Conservation (phyloP, 306 rosid species). For the Potentilla sterilis region DNA sequence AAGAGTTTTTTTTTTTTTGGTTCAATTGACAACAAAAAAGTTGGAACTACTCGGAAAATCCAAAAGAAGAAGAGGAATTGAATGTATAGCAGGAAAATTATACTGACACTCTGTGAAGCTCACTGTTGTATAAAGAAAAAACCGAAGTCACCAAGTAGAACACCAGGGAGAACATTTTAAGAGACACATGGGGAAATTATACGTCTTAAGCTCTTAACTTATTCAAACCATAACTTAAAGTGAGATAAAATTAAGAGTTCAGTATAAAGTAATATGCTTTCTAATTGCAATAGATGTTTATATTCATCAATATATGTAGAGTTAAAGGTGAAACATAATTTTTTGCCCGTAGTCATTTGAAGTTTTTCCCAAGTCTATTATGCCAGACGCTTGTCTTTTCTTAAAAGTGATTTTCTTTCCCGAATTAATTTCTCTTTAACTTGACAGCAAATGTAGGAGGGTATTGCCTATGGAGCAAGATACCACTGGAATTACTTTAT, state of each 20-base stretch:
- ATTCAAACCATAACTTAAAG: neutral
- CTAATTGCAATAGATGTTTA: neutral
- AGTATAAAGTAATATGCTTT: neutral
- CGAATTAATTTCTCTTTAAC: slow-evolving; percentile 27
- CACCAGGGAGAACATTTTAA: neutral
- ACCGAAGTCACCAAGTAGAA: neutral
- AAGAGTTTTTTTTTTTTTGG: neutral
- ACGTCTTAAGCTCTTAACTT: neutral
- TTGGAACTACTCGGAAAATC: neutral
- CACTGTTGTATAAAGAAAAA: neutral
- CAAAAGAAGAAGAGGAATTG: neutral
- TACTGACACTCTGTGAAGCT: neutral
- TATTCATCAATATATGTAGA: neutral
- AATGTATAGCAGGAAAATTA: neutral
- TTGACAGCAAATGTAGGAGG: slow-evolving; percentile 55
- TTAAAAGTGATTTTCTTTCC: neutral
- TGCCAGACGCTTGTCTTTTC: neutral
- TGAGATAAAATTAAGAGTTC: neutral
- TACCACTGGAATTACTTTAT: slow-evolving; percentile 60
- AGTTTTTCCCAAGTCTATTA: neutral
- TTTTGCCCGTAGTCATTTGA: neutral
- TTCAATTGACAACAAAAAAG: neutral
- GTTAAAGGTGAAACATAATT: neutral
- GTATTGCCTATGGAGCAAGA: slow-evolving; percentile 59
- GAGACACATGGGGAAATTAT: neutral